Base-by-base conservation (phyloP, 345 rosid species). In the Brassica carinata region DNA sequence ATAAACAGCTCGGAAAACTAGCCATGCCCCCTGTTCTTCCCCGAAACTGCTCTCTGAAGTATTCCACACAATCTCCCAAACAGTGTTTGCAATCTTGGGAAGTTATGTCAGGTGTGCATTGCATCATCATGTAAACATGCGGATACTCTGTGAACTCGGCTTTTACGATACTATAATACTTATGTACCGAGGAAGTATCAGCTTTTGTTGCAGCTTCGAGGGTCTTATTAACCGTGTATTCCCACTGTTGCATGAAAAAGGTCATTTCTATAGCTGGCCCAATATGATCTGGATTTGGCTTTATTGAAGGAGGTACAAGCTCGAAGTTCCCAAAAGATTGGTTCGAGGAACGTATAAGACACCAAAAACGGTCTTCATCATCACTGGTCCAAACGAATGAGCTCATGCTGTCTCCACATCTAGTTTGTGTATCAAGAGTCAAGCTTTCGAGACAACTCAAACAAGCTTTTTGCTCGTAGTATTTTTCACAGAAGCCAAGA, bases 41-140 rank as follows among this genome's bases (percentile, higher is more conserved):
- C 43, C 29, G 14, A 9, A 1, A 70, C 5, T 70, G 40, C 15
- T 7, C 33, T 51, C 57, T 70, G 5, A 29, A 70, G 11, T 53
- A 15, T 4, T 1, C 15, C 23, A 53, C 7, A 8, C 74, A 70
- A 1, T 0, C 29, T 15, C 2, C 64, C 74, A 70, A 53, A 70
- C 74, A 70, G 15, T 0, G 2, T 15, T 70, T 53, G 74, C 74
- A 70, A 5, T 26, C 74, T n/a, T 15, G 27, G 43, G 74, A 53
- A 29, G 43, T 29, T 51, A 70, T 27, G 74, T 70, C 74, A 43
- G 74, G 74, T 70, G 74, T 70, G 64, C 74, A 70, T 30, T 70
- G 74, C 74, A 70, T 70, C 63, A 70, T n/a, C 74, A 70, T 70
- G 64, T 70, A 70, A 53, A 70, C 63, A 53, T 29, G 30, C 31